These are phyloP conservation scores for Dactylellina drechsleri DNA, from an alignment of 2,329 filamentous ascomycete species.

Conservation along the genomic window DNA sequence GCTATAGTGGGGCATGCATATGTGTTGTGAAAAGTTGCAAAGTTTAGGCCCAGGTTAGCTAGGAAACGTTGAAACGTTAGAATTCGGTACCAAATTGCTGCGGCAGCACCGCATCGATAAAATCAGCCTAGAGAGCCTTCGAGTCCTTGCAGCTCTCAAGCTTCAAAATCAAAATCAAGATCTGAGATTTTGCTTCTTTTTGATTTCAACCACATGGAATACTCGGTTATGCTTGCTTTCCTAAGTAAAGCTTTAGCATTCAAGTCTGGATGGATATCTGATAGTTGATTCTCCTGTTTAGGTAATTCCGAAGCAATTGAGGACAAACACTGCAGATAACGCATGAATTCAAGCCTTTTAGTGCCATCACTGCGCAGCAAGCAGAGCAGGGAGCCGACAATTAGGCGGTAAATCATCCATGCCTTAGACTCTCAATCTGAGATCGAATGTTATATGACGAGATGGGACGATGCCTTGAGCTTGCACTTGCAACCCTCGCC, in stretches of 20 bases:
- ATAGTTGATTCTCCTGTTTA: conserved; percentile 35
- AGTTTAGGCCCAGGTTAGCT: conserved; percentile 1
- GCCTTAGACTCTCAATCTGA: not conserved
- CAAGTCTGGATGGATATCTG: conserved; percentile 7
- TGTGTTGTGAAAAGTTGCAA: conserved; percentile 50
- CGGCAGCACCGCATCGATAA: conserved; percentile 20
- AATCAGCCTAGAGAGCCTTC: conserved; percentile 40
- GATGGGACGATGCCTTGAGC: too few species aligned
- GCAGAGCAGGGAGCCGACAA: conserved; percentile 8
- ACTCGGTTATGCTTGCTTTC: conserved; percentile 25
- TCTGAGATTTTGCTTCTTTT: too few species aligned
- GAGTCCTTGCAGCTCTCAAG: conserved; percentile 13
- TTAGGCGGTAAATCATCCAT: conserved; percentile 37
- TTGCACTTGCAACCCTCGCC: too few species aligned
- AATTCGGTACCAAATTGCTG: not conserved
- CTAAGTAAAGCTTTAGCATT: conserved; percentile 5
- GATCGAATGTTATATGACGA: too few species aligned
- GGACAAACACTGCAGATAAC: conserved; percentile 44
- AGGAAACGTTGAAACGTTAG: not conserved
- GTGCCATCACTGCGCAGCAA: conserved; percentile 26
- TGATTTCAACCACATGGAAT: not conserved
- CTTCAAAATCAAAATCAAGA: conserved; percentile 1
- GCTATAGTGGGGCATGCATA: conserved; percentile 9
- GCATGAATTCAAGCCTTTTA: conserved; percentile 33
- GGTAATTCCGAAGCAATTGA: conserved; percentile 19